Evolutionary conservation across 1,139 yeast genomes (phyloP).

Genomic region (Neolecta irregularis): DNA sequence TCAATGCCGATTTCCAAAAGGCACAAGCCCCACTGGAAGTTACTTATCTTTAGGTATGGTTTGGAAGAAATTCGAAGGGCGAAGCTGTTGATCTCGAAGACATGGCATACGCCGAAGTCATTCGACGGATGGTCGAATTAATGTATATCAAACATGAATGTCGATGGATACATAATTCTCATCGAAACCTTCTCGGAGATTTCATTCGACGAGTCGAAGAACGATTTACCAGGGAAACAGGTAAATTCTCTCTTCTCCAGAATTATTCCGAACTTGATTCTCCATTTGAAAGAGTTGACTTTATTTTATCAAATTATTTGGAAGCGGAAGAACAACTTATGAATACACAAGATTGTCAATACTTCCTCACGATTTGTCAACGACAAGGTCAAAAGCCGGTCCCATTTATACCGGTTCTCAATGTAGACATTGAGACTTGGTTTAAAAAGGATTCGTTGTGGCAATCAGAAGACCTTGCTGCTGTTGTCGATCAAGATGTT

Average conservation of each 20-base stretch:
- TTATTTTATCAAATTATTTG: slow-evolving; percentile 53
- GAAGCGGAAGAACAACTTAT: slow-evolving; percentile 65
- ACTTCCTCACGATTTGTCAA: slow-evolving; percentile 69
- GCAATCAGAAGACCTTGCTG: slow-evolving; percentile 96
- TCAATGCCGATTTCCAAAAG: slow-evolving; percentile 91
- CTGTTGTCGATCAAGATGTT: slow-evolving; percentile 90
- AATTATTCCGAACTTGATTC: slow-evolving; percentile 49
- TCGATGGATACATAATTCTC: slow-evolving; percentile 78
- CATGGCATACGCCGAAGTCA: slow-evolving; percentile 90
- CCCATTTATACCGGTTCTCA: slow-evolving; percentile 90
- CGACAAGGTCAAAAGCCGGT: slow-evolving; percentile 90
- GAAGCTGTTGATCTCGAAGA: slow-evolving; percentile 78
- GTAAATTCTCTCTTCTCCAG: slow-evolving; percentile 51
- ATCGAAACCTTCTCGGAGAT: slow-evolving; percentile 77
- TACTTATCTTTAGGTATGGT: slow-evolving; percentile 28
- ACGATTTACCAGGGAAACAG: slow-evolving; percentile 53
- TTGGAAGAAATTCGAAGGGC: slow-evolving; percentile 1
- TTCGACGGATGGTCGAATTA: slow-evolving; percentile 73
- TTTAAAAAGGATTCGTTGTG: slow-evolving; percentile 97
- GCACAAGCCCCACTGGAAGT: slow-evolving; percentile 69
- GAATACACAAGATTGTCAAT: slow-evolving; percentile 91
- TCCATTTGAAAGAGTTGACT: slow-evolving; percentile 47
- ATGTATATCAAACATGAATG: slow-evolving; percentile 66
- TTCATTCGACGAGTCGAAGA: slow-evolving; percentile 90
- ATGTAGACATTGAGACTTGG: slow-evolving; percentile 85